Percentiles rank a stretch among this genome's conserved stretches.
These are phyloP conservation scores for Lyophyllum atratum DNA, from an alignment of 768 basidiomycete species.

Conservation along the genomic window DNA sequence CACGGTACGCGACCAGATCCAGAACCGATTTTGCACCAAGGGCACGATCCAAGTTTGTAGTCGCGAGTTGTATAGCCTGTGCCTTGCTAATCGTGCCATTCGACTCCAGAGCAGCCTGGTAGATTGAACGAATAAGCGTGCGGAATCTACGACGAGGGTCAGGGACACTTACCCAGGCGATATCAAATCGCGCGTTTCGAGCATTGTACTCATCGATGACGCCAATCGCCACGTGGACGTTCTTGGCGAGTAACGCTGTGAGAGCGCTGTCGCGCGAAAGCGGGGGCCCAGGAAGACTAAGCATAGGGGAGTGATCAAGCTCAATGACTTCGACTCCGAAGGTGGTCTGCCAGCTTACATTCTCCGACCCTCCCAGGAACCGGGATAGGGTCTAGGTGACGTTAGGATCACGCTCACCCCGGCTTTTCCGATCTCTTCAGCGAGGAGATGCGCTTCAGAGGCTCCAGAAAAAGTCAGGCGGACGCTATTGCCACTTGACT, in stretches of 20 bases:
- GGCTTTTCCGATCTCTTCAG: conserved; percentile 59
- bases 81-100: conserved; percentile 40
- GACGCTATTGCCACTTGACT: conserved; percentile 27
- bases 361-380: conserved; percentile 63
- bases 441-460: conserved; percentile 63
- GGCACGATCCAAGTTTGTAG: conserved; percentile 19
- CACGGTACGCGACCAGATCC: conserved; percentile 43
- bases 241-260: conserved; percentile 52
- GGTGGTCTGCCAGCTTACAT: conserved; percentile 42
- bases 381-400: conserved; percentile 62
- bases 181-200: conserved; percentile 70
- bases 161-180: conserved; percentile 47
- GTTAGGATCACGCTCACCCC: conserved; percentile 73
- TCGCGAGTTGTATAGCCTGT: conserved; percentile 31
- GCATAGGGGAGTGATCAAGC: background rate
- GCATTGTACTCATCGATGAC: conserved; percentile 61
- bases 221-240: conserved; percentile 67
- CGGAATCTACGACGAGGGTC: background rate
- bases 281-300: conserved; percentile 71
- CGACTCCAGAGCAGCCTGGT: conserved; percentile 29
- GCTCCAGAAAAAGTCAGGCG: conserved; percentile 60
- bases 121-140: background rate
- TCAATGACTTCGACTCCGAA: background rate
- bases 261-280: conserved; percentile 57
- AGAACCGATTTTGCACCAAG: conserved; percentile 38